These are phyloP conservation scores for Schwanniomyces pseudopolymorphus DNA, from an alignment of 805 yeast genomes.

Conservation along the genomic window DNA sequence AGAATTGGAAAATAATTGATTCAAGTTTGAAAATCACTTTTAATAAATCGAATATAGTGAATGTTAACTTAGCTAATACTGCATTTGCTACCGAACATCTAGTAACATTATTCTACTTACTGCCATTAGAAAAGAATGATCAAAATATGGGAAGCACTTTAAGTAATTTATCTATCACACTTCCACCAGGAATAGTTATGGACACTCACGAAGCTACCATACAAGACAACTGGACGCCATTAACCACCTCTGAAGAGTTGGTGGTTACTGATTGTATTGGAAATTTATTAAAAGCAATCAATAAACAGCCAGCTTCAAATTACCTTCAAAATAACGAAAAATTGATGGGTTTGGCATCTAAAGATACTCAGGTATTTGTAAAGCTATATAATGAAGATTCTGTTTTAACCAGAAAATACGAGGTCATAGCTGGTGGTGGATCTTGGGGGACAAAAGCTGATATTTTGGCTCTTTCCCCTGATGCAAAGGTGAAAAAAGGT, in stretches of 20 bases:
- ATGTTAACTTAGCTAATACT: slow-evolving; percentile 38
- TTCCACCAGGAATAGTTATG: slow-evolving; percentile 17
- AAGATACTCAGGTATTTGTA: slow-evolving; percentile 44
- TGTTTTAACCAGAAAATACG: slow-evolving; percentile 30
- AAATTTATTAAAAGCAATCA: slow-evolving; percentile 58
- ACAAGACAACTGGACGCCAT: slow-evolving; percentile 35
- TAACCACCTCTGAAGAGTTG: slow-evolving; percentile 26
- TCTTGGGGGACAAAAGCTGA: slow-evolving; percentile 73
- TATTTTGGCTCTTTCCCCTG: slow-evolving; percentile 64
- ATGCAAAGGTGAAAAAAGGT: slow-evolving; percentile 47
- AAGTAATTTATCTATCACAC: slow-evolving; percentile 21
- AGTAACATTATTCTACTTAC: slow-evolving; percentile 37
- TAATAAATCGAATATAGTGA: slow-evolving; percentile 11
- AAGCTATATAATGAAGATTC: slow-evolving; percentile 19
- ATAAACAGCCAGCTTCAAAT: slow-evolving; percentile 56
- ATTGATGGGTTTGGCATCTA: slow-evolving; percentile 40
- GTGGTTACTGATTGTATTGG: slow-evolving; percentile 51
- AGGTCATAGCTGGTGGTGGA: slow-evolving; percentile 73
- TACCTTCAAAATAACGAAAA: slow-evolving; percentile 47
- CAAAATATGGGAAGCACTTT: slow-evolving; percentile 28
- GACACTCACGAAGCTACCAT: slow-evolving; percentile 2
- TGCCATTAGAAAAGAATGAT: slow-evolving; percentile 11
- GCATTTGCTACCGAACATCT: slow-evolving; percentile 34
- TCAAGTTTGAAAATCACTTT: slow-evolving; percentile 22
- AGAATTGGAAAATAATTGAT: slow-evolving; percentile 37